phyloP scores from a whole-genome alignment of 257 asterid genomes.

The Nyctanthes arbortristis region DNA sequence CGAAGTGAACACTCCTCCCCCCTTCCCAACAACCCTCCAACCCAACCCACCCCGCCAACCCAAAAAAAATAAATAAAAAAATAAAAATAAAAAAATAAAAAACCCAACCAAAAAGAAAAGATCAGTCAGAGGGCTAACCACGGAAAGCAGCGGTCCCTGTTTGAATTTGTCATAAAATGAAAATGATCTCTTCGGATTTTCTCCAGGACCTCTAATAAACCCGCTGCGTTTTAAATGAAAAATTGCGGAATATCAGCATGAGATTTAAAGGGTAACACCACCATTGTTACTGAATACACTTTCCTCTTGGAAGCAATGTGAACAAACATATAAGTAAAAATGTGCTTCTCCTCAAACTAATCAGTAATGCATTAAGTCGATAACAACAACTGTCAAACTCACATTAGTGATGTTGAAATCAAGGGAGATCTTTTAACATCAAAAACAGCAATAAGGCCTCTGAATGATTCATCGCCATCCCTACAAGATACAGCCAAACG shows the following conservation, averaged over 20 bases:
- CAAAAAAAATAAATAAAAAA: too few species aligned
- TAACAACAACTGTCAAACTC: constrained; percentile 31
- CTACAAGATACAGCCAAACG: constrained; percentile 80
- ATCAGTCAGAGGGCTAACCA: constrained; percentile 55
- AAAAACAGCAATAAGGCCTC: constrained; percentile 84
- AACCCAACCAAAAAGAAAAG: too few species aligned
- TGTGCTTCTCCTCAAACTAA: constrained; percentile 1
- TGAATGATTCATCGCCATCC: constrained; percentile 83
- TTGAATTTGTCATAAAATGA: constrained; percentile 83
- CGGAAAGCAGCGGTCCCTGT: constrained; percentile 97
- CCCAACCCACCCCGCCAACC: too few species aligned
- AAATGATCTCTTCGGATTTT: constrained; percentile 76
- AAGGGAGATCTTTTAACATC: constrained; percentile 89
- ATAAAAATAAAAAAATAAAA: too few species aligned
- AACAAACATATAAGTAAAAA: neutral
- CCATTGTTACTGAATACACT: neutral
- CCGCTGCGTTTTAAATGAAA: constrained; percentile 69
- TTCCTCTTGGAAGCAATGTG: too few species aligned
- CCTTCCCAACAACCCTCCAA: too few species aligned
- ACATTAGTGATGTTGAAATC: constrained; percentile 84
- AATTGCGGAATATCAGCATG: constrained; percentile 15
- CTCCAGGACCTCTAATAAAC: constrained; percentile 96
- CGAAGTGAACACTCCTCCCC: too few species aligned
- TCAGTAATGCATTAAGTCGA: constrained; percentile 3
- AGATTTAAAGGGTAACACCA: constrained; percentile 14